Evolutionary conservation across 2,329 filamentous ascomycete genomes (phyloP).

Genomic region (Ophidiomyces ophidiicola): DNA sequence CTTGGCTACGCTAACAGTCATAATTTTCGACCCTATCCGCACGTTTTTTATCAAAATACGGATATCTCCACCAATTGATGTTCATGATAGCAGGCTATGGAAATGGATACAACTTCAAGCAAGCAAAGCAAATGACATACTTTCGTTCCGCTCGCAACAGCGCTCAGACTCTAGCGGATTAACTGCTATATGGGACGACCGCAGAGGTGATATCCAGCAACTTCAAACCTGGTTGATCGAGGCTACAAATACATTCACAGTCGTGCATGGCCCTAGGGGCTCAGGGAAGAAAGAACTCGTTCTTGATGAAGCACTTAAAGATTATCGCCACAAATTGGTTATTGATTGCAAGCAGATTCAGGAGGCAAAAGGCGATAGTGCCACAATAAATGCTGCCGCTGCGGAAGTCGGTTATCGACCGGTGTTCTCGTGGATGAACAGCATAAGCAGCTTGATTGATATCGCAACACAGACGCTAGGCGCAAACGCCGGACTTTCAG

Average conservation of each 20-base stretch:
- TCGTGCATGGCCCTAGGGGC: slow-evolving; percentile 82
- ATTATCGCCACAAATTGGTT: slow-evolving; percentile 63
- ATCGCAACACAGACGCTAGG: slow-evolving; percentile 89
- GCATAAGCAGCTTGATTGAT: slow-evolving; percentile 80
- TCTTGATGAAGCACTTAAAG: slow-evolving; percentile 67
- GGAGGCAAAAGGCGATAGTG: slow-evolving; percentile 76
- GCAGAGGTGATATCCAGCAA: slow-evolving; percentile 67
- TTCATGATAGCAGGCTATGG: slow-evolving; percentile 61
- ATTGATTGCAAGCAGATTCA: slow-evolving; percentile 90
- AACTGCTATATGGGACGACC: slow-evolving; percentile 75
- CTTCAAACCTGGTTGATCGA: slow-evolving; percentile 79
- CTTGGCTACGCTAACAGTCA: slow-evolving; percentile 68
- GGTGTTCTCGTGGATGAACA: slow-evolving; percentile 94
- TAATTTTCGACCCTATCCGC: slow-evolving; percentile 85
- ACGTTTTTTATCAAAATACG: slow-evolving; percentile 86
- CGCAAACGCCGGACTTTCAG: slow-evolving; percentile 86
- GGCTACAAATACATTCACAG: slow-evolving; percentile 80
- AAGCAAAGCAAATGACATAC: slow-evolving; percentile 33
- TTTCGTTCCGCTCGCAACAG: slow-evolving; percentile 30
- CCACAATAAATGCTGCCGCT: slow-evolving; percentile 72
- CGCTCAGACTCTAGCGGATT: slow-evolving; percentile 56
- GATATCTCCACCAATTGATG: slow-evolving; percentile 62
- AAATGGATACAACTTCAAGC: slow-evolving; percentile 66
- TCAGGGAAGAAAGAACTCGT: slow-evolving; percentile 85
- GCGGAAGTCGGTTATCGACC: slow-evolving; percentile 78